Evolutionary conservation across 768 basidiomycete genomes (phyloP), one percentile per base, ranked within the genome.

Genomic region (Cystobasidiopsis lactophilus): DNA sequence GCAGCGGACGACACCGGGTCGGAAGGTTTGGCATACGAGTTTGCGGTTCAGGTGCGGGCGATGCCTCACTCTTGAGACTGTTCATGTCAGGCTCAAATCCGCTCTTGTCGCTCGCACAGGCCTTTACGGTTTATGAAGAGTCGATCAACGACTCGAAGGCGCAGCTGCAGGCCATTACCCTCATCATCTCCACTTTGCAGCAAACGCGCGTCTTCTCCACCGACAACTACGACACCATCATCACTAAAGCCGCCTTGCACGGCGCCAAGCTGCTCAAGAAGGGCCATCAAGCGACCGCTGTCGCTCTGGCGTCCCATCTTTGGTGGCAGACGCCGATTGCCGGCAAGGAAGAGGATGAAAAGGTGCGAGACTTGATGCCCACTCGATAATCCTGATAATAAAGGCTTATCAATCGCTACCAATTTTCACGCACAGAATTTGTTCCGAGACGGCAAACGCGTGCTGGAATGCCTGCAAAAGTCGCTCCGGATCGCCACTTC

Each of bases 171-270:
- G 89, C 91, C n/a, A 95, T 98, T 64, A 85, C 86, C 5, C 74
- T 89, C 19, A 82, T 98, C 60, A 93, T 96, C 54, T 80, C 82
- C 46, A 84, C 86, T 5, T 69, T 98, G 38, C 84, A 85, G 52
- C 77, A 80, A 10, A 81, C 85, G 30, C 72, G 79, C 57, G 88
- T 89, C n/a, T 96, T 96, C 63, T 80, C 80, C 33, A 75, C 74
- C 45, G 93, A 98, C 62, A 91, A 91, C 66, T 95, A 93, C 63
- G 93, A 96, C 63, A 96, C 91, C 2, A 69, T 98, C 57, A 86
- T 95, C 62, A 96, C 93, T 26, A 96, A 98, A 68, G 93, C 91
- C n/a, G 91, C 91, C 5, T 69, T 96, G 58, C 93, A 98, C 66
- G 88, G 85, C 3, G 83, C 88, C 29, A 91, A 91, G 68, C 68